These are phyloP conservation scores for Favolaschia claudopus DNA, from an alignment of 768 basidiomycete species.

Conservation along the genomic window DNA sequence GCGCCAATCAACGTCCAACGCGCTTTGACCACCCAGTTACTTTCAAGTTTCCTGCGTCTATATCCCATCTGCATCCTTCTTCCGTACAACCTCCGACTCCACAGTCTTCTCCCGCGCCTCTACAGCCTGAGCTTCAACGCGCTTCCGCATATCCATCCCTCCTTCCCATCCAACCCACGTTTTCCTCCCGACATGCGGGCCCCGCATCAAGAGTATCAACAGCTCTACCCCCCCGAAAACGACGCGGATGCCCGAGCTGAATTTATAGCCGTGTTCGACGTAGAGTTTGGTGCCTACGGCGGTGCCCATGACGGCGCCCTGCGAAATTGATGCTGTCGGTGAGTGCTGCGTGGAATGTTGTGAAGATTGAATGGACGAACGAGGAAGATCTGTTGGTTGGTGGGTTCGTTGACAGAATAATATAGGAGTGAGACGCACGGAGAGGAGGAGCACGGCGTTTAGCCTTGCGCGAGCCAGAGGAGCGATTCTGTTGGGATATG, in stretches of 20 bases:
- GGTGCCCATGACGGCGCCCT: constrained; percentile 68
- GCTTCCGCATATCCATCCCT: constrained; percentile 27
- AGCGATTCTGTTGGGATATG: constrained; percentile 43
- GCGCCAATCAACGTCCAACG: too few species aligned
- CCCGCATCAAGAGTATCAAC: constrained; percentile 53
- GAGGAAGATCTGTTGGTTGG: constrained; percentile 17
- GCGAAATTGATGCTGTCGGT: not conserved
- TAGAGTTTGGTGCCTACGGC: constrained; percentile 61
- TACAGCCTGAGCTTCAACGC: not conserved
- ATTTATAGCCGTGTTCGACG: constrained; percentile 57
- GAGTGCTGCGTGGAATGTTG: too few species aligned
- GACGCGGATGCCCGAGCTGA: constrained; percentile 54
- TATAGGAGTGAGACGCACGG: constrained; percentile 9
- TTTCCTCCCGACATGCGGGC: constrained; percentile 49
- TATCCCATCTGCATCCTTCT: not conserved
- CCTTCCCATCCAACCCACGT: constrained; percentile 50
- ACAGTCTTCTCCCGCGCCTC: not conserved
- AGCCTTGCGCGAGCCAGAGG: constrained; percentile 57
- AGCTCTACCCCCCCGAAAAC: constrained; percentile 51
- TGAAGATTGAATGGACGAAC: not conserved
- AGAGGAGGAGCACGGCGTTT: constrained; percentile 60
- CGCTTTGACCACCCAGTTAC: too few species aligned
- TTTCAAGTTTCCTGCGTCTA: not conserved
- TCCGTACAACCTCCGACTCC: not conserved
- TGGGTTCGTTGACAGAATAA: not conserved